Percentiles rank a stretch among this genome's conserved stretches.
Conservation (phyloP, 2,329 filamentous ascomycete genomes). For the Fusarium sp. region DNA sequence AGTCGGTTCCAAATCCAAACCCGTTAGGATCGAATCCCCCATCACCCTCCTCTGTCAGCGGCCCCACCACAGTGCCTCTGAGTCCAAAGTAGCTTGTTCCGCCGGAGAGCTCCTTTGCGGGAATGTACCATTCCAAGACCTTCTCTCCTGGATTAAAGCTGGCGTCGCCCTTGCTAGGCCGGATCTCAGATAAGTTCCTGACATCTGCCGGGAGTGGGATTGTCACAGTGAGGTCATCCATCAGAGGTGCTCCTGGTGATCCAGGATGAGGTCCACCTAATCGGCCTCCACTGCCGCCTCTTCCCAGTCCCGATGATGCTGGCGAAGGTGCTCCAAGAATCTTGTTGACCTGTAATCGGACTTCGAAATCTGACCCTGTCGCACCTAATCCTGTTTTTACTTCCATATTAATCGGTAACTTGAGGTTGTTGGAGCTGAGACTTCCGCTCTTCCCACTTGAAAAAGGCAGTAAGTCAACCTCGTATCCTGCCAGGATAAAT, state of each 20-base stretch:
- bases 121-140: constrained; percentile 82
- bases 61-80: constrained; percentile 80
- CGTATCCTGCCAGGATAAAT: constrained; percentile 93
- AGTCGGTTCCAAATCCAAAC: constrained; percentile 60
- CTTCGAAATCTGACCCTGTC: constrained; percentile 85
- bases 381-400: constrained; percentile 81
- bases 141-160: constrained; percentile 78
- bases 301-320: constrained; percentile 48
- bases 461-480: constrained; percentile 86
- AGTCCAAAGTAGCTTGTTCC: constrained; percentile 75
- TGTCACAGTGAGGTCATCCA: constrained; percentile 81
- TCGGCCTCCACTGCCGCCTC: constrained; percentile 53
- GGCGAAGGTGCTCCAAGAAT: constrained; percentile 60
- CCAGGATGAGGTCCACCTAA: constrained; percentile 57
- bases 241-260: constrained; percentile 63
- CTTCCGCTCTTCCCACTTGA: constrained; percentile 64
- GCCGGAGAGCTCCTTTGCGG: constrained; percentile 75
- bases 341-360: constrained; percentile 76
- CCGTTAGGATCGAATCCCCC: constrained; percentile 59
- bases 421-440: constrained; percentile 69
- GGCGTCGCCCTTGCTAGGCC: constrained; percentile 83
- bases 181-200: constrained; percentile 82
- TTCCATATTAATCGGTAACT: constrained; percentile 82
- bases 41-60: constrained; percentile 58
- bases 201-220: constrained; percentile 82